Evolutionary conservation across 139 green algal species (phyloP).

Genomic region (Klebsormidium nitens): DNA sequence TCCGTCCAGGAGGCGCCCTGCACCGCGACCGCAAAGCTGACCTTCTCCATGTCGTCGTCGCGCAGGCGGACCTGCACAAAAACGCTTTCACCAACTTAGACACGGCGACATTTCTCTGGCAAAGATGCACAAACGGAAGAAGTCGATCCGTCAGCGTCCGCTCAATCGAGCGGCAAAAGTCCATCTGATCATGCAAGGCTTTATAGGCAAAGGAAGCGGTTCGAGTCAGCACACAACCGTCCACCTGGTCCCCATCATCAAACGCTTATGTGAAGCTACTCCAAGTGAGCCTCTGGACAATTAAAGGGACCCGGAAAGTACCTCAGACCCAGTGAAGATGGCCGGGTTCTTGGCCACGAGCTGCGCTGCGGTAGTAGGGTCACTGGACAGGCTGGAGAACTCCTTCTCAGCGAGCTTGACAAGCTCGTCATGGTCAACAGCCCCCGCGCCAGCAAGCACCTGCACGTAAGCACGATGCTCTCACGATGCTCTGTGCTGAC

Average conservation of each 20-base stretch:
- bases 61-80: conserved; percentile 67
- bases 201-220: too few species aligned
- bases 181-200: too few species aligned
- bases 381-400: conserved; percentile 60
- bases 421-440: conserved; percentile 89
- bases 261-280: too few species aligned
- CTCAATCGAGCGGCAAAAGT: too few species aligned
- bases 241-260: too few species aligned
- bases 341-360: conserved; percentile 67
- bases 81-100: conserved; percentile 2
- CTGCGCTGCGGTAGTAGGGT: conserved; percentile 41
- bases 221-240: too few species aligned
- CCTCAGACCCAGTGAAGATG: conserved; percentile 91
- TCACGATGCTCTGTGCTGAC: too few species aligned
- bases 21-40: conserved; percentile 79
- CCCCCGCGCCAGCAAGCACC: conserved; percentile 82
- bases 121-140: too few species aligned
- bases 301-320: conserved; percentile 10
- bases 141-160: too few species aligned
- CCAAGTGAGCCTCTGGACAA: too few species aligned
- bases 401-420: conserved; percentile 68
- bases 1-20: conserved; percentile 89
- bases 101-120: too few species aligned
- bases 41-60: conserved; percentile 77
- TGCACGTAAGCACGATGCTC: too few species aligned